These are phyloP conservation scores for Hyphopichia pseudoburtonii DNA, from an alignment of 1,139 yeast species.

Conservation along the genomic window DNA sequence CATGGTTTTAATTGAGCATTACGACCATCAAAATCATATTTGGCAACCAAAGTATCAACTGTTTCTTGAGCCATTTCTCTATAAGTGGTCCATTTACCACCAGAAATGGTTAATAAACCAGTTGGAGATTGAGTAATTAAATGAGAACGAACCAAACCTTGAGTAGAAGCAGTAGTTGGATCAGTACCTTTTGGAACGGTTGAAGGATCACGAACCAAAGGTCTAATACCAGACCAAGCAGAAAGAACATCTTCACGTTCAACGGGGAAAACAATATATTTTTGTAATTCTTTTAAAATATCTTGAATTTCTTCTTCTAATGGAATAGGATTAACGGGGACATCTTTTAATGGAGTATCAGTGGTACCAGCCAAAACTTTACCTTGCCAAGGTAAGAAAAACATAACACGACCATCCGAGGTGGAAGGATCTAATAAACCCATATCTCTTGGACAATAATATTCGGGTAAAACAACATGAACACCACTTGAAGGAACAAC, in stretches of 20 bases:
- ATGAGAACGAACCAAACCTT: slow-evolving; percentile 89
- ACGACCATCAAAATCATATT: slow-evolving; percentile 40
- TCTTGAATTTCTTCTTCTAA: slow-evolving; percentile 88
- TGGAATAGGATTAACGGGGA: slow-evolving; percentile 84
- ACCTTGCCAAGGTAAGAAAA: slow-evolving; percentile 98
- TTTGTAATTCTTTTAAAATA: slow-evolving; percentile 82
- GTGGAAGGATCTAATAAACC: slow-evolving; percentile 92
- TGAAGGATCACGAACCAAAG: slow-evolving; percentile 87
- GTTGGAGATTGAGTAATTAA: slow-evolving; percentile 69
- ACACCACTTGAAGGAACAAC: slow-evolving; percentile 96
- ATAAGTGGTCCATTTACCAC: slow-evolving; percentile 98
- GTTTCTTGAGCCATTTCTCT: slow-evolving; percentile 98
- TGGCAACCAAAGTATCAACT: slow-evolving; percentile 68
- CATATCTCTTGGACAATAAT: slow-evolving; percentile 83
- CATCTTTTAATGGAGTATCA: slow-evolving; percentile 73
- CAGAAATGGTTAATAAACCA: slow-evolving; percentile 85
- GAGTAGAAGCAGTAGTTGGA: slow-evolving; percentile 52
- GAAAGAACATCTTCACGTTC: slow-evolving; percentile 87
- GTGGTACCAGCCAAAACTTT: slow-evolving; percentile 96
- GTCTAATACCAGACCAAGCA: slow-evolving; percentile 98
- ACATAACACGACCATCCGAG: slow-evolving; percentile 94
- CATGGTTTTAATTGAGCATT: slow-evolving; percentile 49
- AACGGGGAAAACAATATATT: slow-evolving; percentile 86
- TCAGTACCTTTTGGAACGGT: slow-evolving; percentile 49
- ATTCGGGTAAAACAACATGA: slow-evolving; percentile 89